Percentiles rank a stretch among this genome's conserved stretches.
Evolutionary conservation across 257 asterid species (phyloP).

Genomic region (Handroanthus guayacan): DNA sequence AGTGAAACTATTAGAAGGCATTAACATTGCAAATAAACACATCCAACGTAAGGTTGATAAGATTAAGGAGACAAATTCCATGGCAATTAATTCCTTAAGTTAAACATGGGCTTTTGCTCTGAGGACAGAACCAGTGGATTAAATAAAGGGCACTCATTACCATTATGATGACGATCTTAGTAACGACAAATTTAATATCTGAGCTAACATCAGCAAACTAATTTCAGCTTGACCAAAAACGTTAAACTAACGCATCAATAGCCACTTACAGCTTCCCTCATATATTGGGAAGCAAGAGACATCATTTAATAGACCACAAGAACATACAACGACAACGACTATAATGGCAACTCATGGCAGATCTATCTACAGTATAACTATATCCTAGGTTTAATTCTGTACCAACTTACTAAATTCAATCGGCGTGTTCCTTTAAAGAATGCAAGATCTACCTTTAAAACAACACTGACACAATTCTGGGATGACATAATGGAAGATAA

Average conservation of each 20-base stretch:
- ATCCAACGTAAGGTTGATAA: background rate
- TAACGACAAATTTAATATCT: constrained; percentile 29
- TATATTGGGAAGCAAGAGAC: constrained; percentile 11
- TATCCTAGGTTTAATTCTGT: background rate
- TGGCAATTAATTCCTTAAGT: background rate
- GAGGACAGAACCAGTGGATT: constrained; percentile 10
- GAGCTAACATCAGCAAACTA: constrained; percentile 13
- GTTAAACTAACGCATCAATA: background rate
- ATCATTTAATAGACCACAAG: constrained; percentile 14
- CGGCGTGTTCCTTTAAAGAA: constrained; percentile 2
- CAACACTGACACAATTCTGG: background rate
- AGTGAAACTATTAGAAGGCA: background rate
- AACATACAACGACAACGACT: background rate
- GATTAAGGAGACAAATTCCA: constrained; percentile 9
- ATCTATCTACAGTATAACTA: background rate
- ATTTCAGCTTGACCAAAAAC: constrained; percentile 24
- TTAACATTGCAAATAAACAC: background rate
- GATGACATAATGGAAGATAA: constrained; percentile 4
- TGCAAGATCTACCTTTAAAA: constrained; percentile 18
- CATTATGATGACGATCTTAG: constrained; percentile 13
- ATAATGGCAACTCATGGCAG: background rate
- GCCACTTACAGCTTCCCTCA: constrained; percentile 21
- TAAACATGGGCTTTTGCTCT: background rate
- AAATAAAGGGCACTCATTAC: constrained; percentile 3
- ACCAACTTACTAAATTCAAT: constrained; percentile 19